Evolutionary conservation across 2,329 filamentous ascomycete genomes (phyloP), one percentile per base, ranked within the genome.

Genomic region (Pseudocercospora cruenta): DNA sequence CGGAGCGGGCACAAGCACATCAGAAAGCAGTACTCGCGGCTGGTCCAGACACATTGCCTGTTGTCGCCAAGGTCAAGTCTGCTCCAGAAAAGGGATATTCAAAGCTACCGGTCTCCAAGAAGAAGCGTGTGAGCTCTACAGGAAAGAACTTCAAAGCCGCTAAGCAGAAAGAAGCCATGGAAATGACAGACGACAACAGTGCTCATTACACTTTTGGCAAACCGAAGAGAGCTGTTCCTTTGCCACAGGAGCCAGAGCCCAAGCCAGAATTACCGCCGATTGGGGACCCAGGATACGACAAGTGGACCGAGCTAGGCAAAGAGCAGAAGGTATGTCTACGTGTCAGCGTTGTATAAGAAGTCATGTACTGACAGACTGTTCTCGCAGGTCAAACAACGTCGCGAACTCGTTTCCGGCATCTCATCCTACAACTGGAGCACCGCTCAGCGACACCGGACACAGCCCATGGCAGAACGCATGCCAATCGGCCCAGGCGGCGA

Each of bases 401-500:
- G 60, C 7, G 51, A 61, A 19, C 39, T 66, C n/a, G 43, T 60
- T 10, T 63, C 64, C 8, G 31, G 39, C 12, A 49, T 66, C 4
- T 63, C 64, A 14, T 60, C 57, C 1, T 66, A 36, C 39, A 55
- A 63, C 16, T 63, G 60, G 64, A 55, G 53, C n/a, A 49, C 60
- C 14, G 64, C 64, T 1, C 55, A 49, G 19, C 49, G 28, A 3
- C 19, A 54, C 24, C 60, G 60, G 7, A 63, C 51, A 12, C 64
- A 66, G 26, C 60, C 64, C 28, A 33, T 51, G 26, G 64, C 57
- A 12, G 31, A 31, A 31, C 43, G 57, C 9, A 39, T 57, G 22
- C 55, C 55, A 43, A 33, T 66, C 19, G 64, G 64, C 21, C 64
- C 64, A 47, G 36, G 39, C 33, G 64, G 60, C 16, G 64, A 66